Conservation (phyloP, 768 basidiomycete species). For the Leccinum rimulosum region DNA sequence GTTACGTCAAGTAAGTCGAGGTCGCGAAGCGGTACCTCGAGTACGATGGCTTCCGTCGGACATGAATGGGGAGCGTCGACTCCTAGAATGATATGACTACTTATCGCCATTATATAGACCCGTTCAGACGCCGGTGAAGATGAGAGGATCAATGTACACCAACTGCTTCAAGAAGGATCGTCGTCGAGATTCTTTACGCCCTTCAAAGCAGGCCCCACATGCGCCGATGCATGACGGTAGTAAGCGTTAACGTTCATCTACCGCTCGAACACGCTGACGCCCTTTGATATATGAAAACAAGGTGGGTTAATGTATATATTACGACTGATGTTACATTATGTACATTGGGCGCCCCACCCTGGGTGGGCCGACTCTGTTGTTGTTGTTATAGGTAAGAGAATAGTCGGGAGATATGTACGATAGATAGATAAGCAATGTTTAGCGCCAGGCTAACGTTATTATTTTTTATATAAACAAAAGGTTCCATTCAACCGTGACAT, state of each 20-base stretch:
- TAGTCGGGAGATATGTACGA: slow-evolving; percentile 21
- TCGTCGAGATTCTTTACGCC: background rate
- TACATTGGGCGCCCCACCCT: slow-evolving; percentile 11
- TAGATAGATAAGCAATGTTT: slow-evolving; percentile 17
- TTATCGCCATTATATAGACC: slow-evolving; percentile 1
- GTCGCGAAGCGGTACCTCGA: no score
- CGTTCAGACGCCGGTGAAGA: slow-evolving; percentile 5
- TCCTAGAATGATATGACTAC: slow-evolving; percentile 1
- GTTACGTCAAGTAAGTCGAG: slow-evolving; percentile 6
- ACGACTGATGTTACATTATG: slow-evolving; percentile 8
- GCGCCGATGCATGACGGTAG: background rate
- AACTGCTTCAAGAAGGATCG: slow-evolving; percentile 10
- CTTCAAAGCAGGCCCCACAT: no score
- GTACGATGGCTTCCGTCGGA: slow-evolving; percentile 15
- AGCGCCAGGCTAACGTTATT: slow-evolving; percentile 20
- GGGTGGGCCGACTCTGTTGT: background rate
- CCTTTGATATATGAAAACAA: background rate
- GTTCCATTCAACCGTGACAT: slow-evolving; percentile 3
- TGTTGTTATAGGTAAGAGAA: slow-evolving; percentile 3
- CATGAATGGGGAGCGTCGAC: slow-evolving; percentile 15
- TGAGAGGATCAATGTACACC: slow-evolving; percentile 1
- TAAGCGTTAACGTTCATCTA: background rate
- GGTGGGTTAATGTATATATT: slow-evolving; percentile 3
- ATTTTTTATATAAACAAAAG: background rate
- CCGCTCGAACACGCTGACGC: background rate